phyloP scores from a whole-genome alignment of 345 rosid genomes.

The Adansonia digitata region DNA sequence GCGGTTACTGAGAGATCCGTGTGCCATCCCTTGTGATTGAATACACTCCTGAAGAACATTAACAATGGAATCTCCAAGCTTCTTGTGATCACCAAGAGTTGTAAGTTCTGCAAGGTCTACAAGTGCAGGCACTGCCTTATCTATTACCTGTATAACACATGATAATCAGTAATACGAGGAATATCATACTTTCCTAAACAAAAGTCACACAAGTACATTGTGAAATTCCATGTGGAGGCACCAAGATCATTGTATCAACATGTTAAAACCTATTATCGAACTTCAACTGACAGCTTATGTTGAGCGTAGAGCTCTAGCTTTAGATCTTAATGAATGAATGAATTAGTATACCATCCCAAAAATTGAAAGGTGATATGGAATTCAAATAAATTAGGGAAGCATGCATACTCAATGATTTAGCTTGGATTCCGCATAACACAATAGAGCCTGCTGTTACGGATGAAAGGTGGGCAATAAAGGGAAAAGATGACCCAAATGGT shows the following conservation, averaged over 20 bases:
- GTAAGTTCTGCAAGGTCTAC: constrained; percentile 83
- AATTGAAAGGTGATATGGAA: no score
- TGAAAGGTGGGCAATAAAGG: no score
- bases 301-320: background rate
- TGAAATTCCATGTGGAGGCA: background rate
- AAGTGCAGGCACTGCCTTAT: constrained; percentile 75
- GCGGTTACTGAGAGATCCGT: constrained; percentile 39
- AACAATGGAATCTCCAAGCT: constrained; percentile 79
- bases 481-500: no score
- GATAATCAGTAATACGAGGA: background rate
- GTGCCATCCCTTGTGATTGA: constrained; percentile 55
- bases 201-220: background rate
- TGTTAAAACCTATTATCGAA: background rate
- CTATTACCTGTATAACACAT: constrained; percentile 46
- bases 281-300: background rate
- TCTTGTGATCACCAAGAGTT: constrained; percentile 85
- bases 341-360: no score
- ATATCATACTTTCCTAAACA: background rate
- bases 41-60: constrained; percentile 74
- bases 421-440: no score
- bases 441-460: no score
- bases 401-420: no score
- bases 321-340: no score
- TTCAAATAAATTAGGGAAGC: no score
- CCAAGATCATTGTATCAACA: background rate